phyloP scores from a whole-genome alignment of 257 asterid genomes.

The Dorcoceras hygrometricum region DNA sequence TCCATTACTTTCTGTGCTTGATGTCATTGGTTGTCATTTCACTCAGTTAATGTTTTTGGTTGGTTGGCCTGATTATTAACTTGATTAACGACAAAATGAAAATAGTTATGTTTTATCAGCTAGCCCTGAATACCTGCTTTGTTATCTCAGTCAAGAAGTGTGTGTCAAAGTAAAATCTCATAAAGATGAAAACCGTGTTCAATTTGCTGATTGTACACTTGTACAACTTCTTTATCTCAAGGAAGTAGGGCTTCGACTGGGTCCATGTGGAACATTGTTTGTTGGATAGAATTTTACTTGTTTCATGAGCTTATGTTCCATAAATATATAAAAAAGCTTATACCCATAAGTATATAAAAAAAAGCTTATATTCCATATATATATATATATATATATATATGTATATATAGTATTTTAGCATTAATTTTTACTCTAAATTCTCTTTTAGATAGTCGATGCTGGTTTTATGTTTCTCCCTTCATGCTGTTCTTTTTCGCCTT shows the following conservation, averaged over 20 bases:
- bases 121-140: neutral
- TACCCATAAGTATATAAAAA: too few species aligned
- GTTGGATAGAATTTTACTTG: neutral
- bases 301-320: neutral
- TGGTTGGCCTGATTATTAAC: neutral
- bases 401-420: too few species aligned
- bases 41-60: neutral
- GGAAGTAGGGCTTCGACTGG: neutral
- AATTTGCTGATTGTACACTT: too few species aligned
- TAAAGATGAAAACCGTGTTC: neutral
- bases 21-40: neutral
- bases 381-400: too few species aligned
- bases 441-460: neutral
- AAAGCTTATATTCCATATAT: neutral
- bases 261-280: neutral
- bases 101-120: neutral
- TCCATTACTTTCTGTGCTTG: constrained; percentile 11
- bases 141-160: neutral
- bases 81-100: constrained; percentile 1
- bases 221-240: neutral
- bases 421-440: neutral
- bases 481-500: neutral
- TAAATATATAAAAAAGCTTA: too few species aligned
- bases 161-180: neutral
- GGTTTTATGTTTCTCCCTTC: neutral